Base-by-base conservation (phyloP, 805 yeast genomes). In the Saccharomycopsis sp. region DNA sequence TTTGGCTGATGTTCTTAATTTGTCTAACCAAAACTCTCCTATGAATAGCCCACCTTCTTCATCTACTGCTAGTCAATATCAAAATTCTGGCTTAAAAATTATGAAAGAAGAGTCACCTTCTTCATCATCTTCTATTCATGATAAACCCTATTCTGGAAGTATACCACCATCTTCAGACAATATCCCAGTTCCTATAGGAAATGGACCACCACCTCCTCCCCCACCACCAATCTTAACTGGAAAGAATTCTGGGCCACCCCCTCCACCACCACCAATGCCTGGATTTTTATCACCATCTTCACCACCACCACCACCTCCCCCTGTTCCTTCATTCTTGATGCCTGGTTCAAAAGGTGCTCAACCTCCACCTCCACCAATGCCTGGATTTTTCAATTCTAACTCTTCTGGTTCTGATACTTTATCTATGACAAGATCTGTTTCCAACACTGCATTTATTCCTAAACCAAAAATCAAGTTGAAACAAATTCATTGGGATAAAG, bases 401-500 rank as follows among this genome's bases (percentile, higher is more conserved):
- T n/a, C n/a, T n/a, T n/a, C n/a, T n/a, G n/a, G n/a, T n/a, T n/a
- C n/a, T n/a, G 53, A 30, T 2, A 32, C 41, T 58, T 58, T 63
- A 2, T 60, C 63, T 5, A 55, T 59, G 17, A 58, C 60, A 2
- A 30, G 50, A 50, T 18, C 52, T 52, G 26, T 48, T 46, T 5
- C 60, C 61, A 25, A 13, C 15, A 28, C 12, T 10, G 14, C 9
- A 8, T 6, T 5, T 39, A 31, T 33, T 26, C 76, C 76, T 26
- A 61, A 74, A 48, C 75, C 78, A 15, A 67, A 67, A 55, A 67
- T 65, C 46, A 77, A 74, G 56, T 60, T 82, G 61, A 82, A 80
- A 53, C 94, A 82, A 52, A 70, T 82, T 47, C 94, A 82, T 51
- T 82, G 92, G 94, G 92, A 82, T 47, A 80, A 75, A 52, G 61